Percentiles rank a stretch among this genome's conserved stretches.
Conservation (phyloP, 331 rosid species). For the Malus hybrid region DNA sequence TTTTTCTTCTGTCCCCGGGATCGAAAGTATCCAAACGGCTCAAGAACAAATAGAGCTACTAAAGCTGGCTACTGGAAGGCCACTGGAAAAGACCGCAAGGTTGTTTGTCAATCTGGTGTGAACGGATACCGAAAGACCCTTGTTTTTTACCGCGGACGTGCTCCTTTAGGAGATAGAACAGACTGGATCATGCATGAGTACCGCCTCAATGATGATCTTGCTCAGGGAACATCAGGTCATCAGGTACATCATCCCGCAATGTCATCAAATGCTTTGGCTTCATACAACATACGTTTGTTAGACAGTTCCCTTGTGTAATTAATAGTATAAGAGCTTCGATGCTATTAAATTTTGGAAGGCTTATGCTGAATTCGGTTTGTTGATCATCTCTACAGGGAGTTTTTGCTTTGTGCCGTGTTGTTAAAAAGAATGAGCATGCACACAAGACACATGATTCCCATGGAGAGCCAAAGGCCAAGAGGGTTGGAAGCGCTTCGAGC, state of each 20-base stretch:
- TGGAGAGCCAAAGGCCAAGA: slow-evolving; percentile 37
- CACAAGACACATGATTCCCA: slow-evolving; percentile 32
- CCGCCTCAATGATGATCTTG: slow-evolving; percentile 62
- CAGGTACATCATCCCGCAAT: slow-evolving; percentile 31
- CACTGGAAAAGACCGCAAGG: slow-evolving; percentile 85
- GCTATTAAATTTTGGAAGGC: not conserved
- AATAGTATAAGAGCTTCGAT: not conserved
- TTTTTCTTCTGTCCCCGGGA: slow-evolving; percentile 93
- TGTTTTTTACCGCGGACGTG: slow-evolving; percentile 85
- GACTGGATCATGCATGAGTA: slow-evolving; percentile 95
- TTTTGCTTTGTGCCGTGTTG: slow-evolving; percentile 79
- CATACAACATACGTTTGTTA: not conserved
- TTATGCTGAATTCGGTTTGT: not conserved
- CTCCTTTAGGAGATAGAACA: slow-evolving; percentile 79
- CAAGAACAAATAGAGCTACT: slow-evolving; percentile 89
- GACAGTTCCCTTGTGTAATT: too few relatives aligned
- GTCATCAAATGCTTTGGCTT: not conserved
- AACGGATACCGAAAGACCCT: slow-evolving; percentile 80
- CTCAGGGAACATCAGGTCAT: slow-evolving; percentile 41
- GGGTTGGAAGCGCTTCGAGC: slow-evolving; percentile 29
- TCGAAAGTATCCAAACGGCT: slow-evolving; percentile 84
- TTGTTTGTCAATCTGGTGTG: slow-evolving; percentile 46
- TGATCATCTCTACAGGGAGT: slow-evolving; percentile 43
- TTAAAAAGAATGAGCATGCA: slow-evolving; percentile 54
- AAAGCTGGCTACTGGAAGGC: slow-evolving; percentile 98